phyloP scores from a whole-genome alignment of 2,329 filamentous ascomycete genomes.

The Trichoderma hamatum region DNA sequence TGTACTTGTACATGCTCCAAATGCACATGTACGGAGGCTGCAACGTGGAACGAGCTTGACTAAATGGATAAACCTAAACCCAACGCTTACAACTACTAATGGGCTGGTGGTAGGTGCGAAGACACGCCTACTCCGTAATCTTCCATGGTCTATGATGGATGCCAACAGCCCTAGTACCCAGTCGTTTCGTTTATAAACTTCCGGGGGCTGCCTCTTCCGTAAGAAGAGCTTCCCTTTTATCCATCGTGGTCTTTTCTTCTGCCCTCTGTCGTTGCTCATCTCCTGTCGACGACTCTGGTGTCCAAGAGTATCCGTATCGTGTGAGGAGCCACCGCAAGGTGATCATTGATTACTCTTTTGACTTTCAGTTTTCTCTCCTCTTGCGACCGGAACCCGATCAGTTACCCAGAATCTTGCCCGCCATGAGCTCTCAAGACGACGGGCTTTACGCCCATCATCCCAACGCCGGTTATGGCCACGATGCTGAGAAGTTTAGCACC shows the following conservation, averaged over 20 bases:
- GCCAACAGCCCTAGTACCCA: background rate
- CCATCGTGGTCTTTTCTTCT: background rate
- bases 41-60: background rate
- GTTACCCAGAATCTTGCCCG: background rate
- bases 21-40: background rate
- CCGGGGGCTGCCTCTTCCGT: background rate
- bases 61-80: background rate
- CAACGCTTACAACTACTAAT: background rate
- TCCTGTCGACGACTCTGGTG: background rate
- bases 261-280: background rate
- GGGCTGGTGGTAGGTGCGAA: background rate
- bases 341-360: background rate
- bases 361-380: background rate
- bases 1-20: background rate
- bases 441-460: conserved; percentile 20
- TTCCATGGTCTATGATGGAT: background rate
- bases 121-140: background rate
- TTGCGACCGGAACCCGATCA: background rate
- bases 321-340: background rate
- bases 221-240: background rate
- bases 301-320: background rate
- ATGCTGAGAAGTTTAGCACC: conserved; percentile 31
- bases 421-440: conserved; percentile 22
- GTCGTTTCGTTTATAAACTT: conserved; percentile 4
- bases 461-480: conserved; percentile 6